Evolutionary conservation across 257 asterid species (phyloP).

Genomic region (Solanum pennellii): DNA sequence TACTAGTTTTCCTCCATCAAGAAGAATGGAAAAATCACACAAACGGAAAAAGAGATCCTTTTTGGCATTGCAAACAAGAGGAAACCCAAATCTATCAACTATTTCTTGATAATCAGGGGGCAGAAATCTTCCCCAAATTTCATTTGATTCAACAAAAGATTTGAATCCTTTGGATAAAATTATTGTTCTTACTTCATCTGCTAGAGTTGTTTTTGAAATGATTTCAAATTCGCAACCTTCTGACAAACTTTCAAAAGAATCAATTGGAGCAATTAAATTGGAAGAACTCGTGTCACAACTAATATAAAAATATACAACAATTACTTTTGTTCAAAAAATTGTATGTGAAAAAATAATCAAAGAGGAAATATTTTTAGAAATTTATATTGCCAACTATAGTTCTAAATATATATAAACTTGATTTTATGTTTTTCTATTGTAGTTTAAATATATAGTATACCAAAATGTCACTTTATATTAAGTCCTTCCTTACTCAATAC

Average conservation of each 20-base stretch:
- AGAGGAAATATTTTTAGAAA: not conserved
- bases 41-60: too few species aligned
- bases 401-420: not conserved
- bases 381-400: not conserved
- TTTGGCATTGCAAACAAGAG: too few species aligned
- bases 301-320: not conserved
- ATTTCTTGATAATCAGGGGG: too few species aligned
- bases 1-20: too few species aligned
- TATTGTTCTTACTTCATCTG: not conserved
- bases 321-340: not conserved
- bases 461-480: not conserved
- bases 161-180: slow-evolving; percentile 2
- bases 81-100: too few species aligned
- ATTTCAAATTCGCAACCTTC: not conserved
- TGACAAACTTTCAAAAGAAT: not conserved
- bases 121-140: too few species aligned
- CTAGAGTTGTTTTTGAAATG: too few species aligned
- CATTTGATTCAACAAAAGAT: slow-evolving; percentile 11
- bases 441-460: too few species aligned
- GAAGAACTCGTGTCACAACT: not conserved
- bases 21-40: too few species aligned
- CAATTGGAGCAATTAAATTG: not conserved
- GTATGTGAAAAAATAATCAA: not conserved
- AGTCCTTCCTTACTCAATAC: not conserved
- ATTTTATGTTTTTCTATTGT: not conserved